Evolutionary conservation across 305 asterid species (phyloP).

Genomic region (Fraxinus platypoda): DNA sequence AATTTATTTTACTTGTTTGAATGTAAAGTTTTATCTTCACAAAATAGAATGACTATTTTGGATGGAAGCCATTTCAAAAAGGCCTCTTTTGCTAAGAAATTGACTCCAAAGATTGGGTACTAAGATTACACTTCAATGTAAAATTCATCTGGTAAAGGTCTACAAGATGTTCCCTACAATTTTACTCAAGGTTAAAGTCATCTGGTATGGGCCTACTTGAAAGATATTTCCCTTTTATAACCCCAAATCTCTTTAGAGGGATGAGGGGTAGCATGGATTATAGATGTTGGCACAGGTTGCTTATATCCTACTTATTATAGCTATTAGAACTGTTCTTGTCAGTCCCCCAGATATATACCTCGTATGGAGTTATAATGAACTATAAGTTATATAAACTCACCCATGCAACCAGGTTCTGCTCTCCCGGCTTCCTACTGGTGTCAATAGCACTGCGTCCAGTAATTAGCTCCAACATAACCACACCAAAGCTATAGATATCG

Average conservation of each 20-base stretch:
- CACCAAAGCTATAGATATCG: slow-evolving; percentile 86
- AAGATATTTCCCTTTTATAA: background rate
- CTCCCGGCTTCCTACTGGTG: slow-evolving; percentile 45
- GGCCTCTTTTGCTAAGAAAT: background rate
- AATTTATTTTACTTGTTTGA: background rate
- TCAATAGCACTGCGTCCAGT: slow-evolving; percentile 83
- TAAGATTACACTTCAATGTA: background rate
- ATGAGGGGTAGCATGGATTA: background rate
- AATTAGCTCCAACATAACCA: slow-evolving; percentile 76
- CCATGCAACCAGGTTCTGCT: slow-evolving; percentile 81
- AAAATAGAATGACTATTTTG: background rate
- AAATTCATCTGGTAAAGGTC: background rate
- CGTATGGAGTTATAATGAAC: background rate
- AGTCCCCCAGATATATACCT: background rate
- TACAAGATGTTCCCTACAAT: background rate
- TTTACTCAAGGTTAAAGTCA: background rate
- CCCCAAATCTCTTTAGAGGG: background rate
- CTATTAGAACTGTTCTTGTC: background rate
- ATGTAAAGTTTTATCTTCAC: background rate
- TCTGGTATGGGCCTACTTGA: background rate
- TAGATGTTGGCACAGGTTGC: background rate
- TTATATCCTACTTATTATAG: background rate
- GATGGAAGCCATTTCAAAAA: background rate
- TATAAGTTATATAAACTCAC: slow-evolving; percentile 39
- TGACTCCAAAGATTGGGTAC: background rate